Conservation (phyloP, 116 monocot species). For the Phalaenopsis hybrid region DNA sequence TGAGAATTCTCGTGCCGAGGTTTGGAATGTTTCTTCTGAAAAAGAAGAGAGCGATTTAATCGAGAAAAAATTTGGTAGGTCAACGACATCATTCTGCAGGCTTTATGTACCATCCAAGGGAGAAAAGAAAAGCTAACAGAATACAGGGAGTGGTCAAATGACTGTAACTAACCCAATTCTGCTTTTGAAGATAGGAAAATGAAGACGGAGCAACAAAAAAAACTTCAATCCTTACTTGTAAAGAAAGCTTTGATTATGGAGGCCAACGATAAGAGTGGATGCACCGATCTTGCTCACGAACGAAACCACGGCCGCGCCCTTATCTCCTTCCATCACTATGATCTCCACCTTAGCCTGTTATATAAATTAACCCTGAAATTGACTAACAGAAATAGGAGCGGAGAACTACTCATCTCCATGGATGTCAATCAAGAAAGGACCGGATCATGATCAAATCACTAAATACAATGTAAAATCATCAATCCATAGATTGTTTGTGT, state of each 20-base stretch:
- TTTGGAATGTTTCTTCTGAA: conserved; percentile 20
- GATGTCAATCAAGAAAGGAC: not conserved
- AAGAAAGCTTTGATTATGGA: conserved; percentile 85
- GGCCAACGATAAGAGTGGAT: conserved; percentile 67
- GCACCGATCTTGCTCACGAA: conserved; percentile 59
- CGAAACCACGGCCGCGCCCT: conserved; percentile 37
- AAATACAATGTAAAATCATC: not conserved
- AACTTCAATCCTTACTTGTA: conserved; percentile 38
- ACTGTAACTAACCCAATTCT: not conserved
- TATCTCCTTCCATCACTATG: conserved; percentile 79
- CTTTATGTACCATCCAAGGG: not conserved
- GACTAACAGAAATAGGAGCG: conserved; percentile 1
- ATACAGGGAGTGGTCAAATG: not conserved
- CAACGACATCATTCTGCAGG: not conserved
- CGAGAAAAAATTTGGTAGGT: not conserved
- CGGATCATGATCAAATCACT: not conserved
- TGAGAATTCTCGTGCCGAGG: conserved; percentile 17
- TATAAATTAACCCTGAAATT: not conserved
- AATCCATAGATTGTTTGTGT: not conserved
- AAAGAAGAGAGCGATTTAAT: not conserved
- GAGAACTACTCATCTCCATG: not conserved
- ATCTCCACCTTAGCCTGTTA: conserved; percentile 92
- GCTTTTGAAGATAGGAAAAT: not conserved
- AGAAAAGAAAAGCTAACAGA: not conserved
- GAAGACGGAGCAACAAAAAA: not conserved